Base-by-base conservation (phyloP, 202 grass and related monocot genomes). In the Thinopyrum obtusiflorum region DNA sequence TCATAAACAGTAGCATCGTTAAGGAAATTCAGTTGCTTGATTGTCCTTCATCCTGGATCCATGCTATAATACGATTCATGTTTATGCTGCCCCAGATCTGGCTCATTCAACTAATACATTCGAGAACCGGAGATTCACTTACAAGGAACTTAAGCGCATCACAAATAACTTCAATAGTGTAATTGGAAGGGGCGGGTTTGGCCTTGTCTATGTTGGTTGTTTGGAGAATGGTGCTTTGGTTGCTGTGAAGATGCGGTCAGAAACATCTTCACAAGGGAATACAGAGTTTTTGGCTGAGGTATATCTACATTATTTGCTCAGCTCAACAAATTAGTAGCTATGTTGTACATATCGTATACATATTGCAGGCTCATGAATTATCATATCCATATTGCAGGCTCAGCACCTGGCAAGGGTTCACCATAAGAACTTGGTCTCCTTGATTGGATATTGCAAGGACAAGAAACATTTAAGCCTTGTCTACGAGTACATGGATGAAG, bases 401-500 rank as follows among this genome's bases (percentile, higher is more conserved):
- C 42, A 46, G 4, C 42, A 46, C 12, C 42, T 46, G 42, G 42
- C 42, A 1, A 46, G 42, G 42, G 42, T 46, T 46, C 42, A 46
- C 4, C 42, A 46, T 6, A 46, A 46, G 42, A 46, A 46, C 42
- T 46, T 46, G 42, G 42, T 46, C 42, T 46, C 11, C 42, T 46
- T 46, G 42, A 46, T 46, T 46, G 42, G 12, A 1, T 46, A 46
- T 46, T 46, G 42, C 42, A 46, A 46, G 42, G 42, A 46, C 42
- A 46, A 46, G 42, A 46, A 46, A 31, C 71, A 90, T 66, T 57
- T 78, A 13, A 57, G 68, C 23, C 88, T 90, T 74, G 73, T 84
- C 11, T 79, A 86, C 57, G 79, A 90, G 65, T 87, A 80, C 53
- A 87, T 90, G 84, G 37, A 49, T 33, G 65, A 76, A 11, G 88